Percentiles rank a stretch among this genome's conserved stretches.
Conservation (phyloP, 768 basidiomycete genomes). For the Auriscalpium orientale region DNA sequence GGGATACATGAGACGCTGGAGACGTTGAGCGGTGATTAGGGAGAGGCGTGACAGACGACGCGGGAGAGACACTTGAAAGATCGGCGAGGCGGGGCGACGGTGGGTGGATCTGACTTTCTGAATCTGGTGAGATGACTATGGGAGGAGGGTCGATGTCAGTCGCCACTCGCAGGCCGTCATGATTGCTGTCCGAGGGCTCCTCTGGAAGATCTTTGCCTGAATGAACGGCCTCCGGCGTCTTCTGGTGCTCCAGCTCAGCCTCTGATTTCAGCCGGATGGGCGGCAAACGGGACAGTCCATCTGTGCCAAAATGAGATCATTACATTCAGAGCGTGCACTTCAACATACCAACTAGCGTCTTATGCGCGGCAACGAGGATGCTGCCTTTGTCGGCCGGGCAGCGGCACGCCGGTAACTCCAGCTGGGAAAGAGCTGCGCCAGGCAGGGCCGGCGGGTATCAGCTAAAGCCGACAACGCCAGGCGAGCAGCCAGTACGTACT, state of each 20-base stretch:
- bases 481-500: constrained; percentile 37
- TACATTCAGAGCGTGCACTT: not conserved
- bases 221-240: constrained; percentile 21
- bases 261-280: constrained; percentile 70
- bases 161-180: not conserved
- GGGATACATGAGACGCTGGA: not conserved
- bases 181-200: constrained; percentile 6
- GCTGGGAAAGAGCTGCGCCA: constrained; percentile 41
- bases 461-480: too few relatives aligned
- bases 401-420: constrained; percentile 37
- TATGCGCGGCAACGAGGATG: constrained; percentile 77
- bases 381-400: constrained; percentile 75
- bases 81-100: constrained; percentile 2
- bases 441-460: not conserved
- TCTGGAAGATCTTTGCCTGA: constrained; percentile 5
- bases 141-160: constrained; percentile 13
- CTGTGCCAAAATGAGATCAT: constrained; percentile 26
- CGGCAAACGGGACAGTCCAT: constrained; percentile 68
- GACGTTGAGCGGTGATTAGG: constrained; percentile 2
- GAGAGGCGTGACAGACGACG: not conserved
- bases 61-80: not conserved
- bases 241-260: constrained; percentile 31
- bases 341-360: constrained; percentile 71
- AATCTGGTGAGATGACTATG: constrained; percentile 18
- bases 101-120: constrained; percentile 4